Percentiles rank a stretch among this genome's conserved stretches.
phyloP scores from a whole-genome alignment of 1,284 basidiomycete species.

The Sanguinoderma infundibulare region DNA sequence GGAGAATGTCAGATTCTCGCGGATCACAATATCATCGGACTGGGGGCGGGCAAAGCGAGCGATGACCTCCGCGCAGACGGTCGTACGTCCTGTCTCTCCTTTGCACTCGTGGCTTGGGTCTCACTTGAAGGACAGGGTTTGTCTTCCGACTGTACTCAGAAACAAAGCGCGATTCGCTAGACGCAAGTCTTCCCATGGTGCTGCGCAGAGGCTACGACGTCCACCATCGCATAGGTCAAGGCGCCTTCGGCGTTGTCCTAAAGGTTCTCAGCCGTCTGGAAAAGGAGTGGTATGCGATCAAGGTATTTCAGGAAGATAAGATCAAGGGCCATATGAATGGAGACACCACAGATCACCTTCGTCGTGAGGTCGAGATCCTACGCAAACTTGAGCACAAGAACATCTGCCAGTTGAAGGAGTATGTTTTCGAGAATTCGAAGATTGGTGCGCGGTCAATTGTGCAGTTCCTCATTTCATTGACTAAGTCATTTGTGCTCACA shows the following conservation, averaged over 20 bases:
- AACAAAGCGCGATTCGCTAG: too few species aligned
- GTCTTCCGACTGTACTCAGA: too few species aligned
- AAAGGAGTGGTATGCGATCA: constrained; percentile 71
- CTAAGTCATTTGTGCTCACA: constrained; percentile 38
- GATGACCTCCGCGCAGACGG: constrained; percentile 55
- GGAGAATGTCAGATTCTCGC: constrained; percentile 59
- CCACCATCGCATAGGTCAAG: constrained; percentile 69
- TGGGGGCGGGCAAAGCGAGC: constrained; percentile 61
- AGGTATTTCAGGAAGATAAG: constrained; percentile 65
- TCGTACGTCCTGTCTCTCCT: constrained; percentile 14
- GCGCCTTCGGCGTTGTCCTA: constrained; percentile 79
- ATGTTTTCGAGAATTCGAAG: too few species aligned
- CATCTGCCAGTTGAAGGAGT: constrained; percentile 78
- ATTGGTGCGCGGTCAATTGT: too few species aligned
- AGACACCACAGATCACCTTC: constrained; percentile 39
- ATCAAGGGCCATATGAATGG: constrained; percentile 20
- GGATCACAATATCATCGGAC: constrained; percentile 83
- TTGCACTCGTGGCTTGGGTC: not conserved
- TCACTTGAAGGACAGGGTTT: constrained; percentile 49
- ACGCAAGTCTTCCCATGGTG: too few species aligned
- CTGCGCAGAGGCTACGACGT: constrained; percentile 59
- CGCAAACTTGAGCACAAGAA: constrained; percentile 76
- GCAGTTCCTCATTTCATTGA: not conserved
- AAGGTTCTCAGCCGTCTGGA: constrained; percentile 62
- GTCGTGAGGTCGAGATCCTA: constrained; percentile 81